Base-by-base conservation (phyloP, 345 rosid species). In the Melastoma malabathricum region DNA sequence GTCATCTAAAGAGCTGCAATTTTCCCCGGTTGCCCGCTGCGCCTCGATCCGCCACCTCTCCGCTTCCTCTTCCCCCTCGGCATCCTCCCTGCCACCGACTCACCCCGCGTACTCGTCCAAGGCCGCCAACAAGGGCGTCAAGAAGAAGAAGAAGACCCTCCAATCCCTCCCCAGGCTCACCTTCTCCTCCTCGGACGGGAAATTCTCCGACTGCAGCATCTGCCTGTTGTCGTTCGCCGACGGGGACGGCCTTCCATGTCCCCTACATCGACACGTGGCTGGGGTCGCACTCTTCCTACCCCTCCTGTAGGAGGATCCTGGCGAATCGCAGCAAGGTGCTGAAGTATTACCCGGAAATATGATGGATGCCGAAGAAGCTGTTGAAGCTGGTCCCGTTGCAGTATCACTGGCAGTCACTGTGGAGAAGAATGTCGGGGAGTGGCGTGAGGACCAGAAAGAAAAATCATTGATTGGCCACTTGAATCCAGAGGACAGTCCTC, bases 11-110 rank as follows among this genome's bases (percentile, higher is more conserved):
- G n/a, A n/a, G n/a, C n/a, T n/a, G n/a, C n/a, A n/a, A n/a, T n/a
- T n/a, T n/a, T n/a, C n/a, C n/a, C n/a, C 86, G 16, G 90, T 83
- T n/a, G 86, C 95, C 14, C 80, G 93, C 38, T 85, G 97, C 64
- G 85, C 81, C 27, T 89, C 95, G 95, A 77, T 89, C 48, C 87
- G 97, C 54, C 85, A 89, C 43, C 39, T 74, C 19, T 73, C 80
- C 53, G 59, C 77, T 51, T 47, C 60, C 7, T 55, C 67, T 34
- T 29, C 48, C 45, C 18, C 55, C 9, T 29, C 38, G 38, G 9
- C 55, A 1, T 55, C 66, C 34, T 58, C 73, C 1, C 60, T 73
- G 10, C 48, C 49, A 29, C 41, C 48, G 38, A 29, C 38, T n/a
- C 53, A 0, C 31, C 41, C 65, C 44, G 59, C 74, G 1, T 59